Base-by-base conservation (phyloP, 2,329 filamentous ascomycete species). In the Diaporthe sp. region DNA sequence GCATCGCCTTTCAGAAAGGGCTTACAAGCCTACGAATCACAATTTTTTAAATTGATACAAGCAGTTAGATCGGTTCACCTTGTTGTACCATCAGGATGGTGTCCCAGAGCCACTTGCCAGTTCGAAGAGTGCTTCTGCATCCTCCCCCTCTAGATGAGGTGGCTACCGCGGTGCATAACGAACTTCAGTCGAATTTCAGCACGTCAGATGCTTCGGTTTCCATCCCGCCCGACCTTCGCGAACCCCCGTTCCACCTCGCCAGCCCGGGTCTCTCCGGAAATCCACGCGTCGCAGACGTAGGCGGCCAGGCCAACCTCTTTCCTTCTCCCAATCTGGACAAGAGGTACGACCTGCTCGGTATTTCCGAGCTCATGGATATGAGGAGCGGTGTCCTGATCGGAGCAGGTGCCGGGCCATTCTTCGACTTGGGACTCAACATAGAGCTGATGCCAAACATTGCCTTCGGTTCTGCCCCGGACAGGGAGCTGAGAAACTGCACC, bases 371-470 rank as follows among this genome's bases (percentile, higher is more conserved):
- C 1, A 86, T 87, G 83, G 82, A 83, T 2, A 84, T 87, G 82
- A 76, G 77, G 5, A 77, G 77, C 3, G 85, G 86, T 0, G 78
- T 80, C 19, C 71, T 87, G 0, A 77, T 87, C 28, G 86, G 86
- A 2, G 86, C 86, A 2, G 84, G 84, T 0, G 86, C 86, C 2
- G 86, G 85, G 0, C 85, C 86, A 0, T 86, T 85, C 73, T 82
- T 86, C 46, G 79, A 84, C 39, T 37, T 86, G 6, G 86, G 86
- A 0, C 79, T 80, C n/a, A 88, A 88, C 76, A 82, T 82, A 13
- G 86, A 88, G 76, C 82, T 87, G 28, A 82, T 83, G 67, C 83
- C 85, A 0, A 86, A 86, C 74, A 60, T 86, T 3, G 79, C 80
- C 46, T 86, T 82, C 79, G 73, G 71, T 31, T 37, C 68, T 12